Percentiles rank a stretch among this genome's conserved stretches.
Evolutionary conservation across 768 basidiomycete species (phyloP).

Genomic region (Chalciporus piperatus): DNA sequence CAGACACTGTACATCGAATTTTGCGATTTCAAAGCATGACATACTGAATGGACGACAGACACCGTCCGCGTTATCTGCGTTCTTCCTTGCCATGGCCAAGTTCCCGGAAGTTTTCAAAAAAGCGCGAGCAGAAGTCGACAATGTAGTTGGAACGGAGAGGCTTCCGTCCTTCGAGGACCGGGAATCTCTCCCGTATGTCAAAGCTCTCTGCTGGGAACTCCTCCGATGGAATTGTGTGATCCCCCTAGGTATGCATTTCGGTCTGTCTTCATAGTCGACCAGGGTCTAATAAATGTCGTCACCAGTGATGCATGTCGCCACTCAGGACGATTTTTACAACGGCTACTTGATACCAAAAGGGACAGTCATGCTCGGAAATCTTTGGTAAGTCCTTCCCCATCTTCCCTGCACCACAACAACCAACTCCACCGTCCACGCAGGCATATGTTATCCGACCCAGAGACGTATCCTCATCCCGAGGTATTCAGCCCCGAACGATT

Average conservation of each 20-base stretch:
- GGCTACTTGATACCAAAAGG: conserved; percentile 24
- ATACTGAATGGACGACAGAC: conserved; percentile 15
- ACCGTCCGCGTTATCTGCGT: conserved; percentile 4
- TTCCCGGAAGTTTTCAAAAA: conserved; percentile 5
- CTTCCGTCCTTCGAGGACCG: conserved; percentile 13
- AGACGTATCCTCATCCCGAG: conserved; percentile 8
- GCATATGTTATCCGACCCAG: conserved; percentile 9
- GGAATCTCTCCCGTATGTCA: conserved; percentile 13
- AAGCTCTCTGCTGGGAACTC: conserved; percentile 17
- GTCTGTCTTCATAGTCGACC: too few relatives aligned
- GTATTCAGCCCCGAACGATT: conserved; percentile 14
- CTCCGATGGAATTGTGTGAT: conserved; percentile 3
- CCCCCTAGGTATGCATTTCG: conserved; percentile 1
- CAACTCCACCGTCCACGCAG: not conserved
- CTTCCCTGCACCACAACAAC: too few relatives aligned
- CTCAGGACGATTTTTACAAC: conserved; percentile 16
- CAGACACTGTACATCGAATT: too few relatives aligned
- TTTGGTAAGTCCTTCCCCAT: conserved; percentile 7
- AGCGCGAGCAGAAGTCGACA: conserved; percentile 15
- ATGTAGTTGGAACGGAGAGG: conserved; percentile 6
- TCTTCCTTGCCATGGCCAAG: conserved; percentile 19
- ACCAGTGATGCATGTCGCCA: conserved; percentile 1
- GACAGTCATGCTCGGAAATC: not conserved
- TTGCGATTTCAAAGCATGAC: too few relatives aligned
- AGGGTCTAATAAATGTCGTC: too few relatives aligned